Evolutionary conservation across 192 early-diverging fungal genomes (phyloP).

Genomic region (Coemansia sp.): DNA sequence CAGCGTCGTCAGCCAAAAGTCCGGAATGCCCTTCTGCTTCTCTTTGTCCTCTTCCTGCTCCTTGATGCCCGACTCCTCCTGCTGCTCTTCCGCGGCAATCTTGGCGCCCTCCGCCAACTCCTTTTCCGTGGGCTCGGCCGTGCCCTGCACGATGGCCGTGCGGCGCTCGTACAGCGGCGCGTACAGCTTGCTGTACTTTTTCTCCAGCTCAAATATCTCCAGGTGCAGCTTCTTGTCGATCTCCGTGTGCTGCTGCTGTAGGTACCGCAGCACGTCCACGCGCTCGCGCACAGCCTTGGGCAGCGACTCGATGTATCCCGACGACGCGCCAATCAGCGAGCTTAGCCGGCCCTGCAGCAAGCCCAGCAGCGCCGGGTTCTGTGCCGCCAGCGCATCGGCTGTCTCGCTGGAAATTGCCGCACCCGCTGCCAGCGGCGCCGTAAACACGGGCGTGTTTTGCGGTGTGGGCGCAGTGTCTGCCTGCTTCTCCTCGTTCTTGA

Average conservation of each 20-base stretch:
- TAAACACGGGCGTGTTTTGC: constrained; percentile 63
- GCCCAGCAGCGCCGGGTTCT: constrained; percentile 65
- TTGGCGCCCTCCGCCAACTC: constrained; percentile 68
- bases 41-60: constrained; percentile 56
- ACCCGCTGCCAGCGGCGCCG: constrained; percentile 45
- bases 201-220: constrained; percentile 92
- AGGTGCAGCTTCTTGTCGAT: constrained; percentile 88
- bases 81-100: constrained; percentile 62
- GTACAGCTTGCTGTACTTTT: constrained; percentile 88
- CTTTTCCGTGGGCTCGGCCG: constrained; percentile 85
- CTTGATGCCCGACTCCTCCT: constrained; percentile 46
- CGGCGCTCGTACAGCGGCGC: constrained; percentile 91
- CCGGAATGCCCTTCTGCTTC: constrained; percentile 74
- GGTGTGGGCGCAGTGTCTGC: constrained; percentile 56
- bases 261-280: constrained; percentile 79
- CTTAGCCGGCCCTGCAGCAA: constrained; percentile 76
- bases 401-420: constrained; percentile 36
- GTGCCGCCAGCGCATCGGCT: constrained; percentile 23
- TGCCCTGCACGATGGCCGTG: constrained; percentile 71
- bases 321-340: constrained; percentile 73
- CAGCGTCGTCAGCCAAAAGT: constrained; percentile 95
- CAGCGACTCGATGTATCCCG: constrained; percentile 70
- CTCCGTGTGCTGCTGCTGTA: constrained; percentile 83
- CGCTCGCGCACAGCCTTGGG: constrained; percentile 79
- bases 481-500: constrained; percentile 60